phyloP scores from a whole-genome alignment of 768 basidiomycete species.

The Termitomyces bulborhizus region DNA sequence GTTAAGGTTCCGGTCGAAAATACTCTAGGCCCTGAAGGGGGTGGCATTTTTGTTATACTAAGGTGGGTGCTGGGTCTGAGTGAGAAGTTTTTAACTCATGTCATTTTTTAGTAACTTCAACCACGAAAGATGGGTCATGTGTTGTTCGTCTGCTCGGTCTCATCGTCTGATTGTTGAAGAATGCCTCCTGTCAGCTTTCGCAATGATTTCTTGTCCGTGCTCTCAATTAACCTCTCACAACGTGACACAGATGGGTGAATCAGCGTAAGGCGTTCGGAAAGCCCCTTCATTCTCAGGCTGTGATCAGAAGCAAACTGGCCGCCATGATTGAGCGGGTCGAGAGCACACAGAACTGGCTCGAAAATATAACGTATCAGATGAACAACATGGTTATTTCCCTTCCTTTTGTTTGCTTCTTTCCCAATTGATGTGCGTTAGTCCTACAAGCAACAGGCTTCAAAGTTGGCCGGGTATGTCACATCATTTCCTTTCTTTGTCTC shows the following conservation, averaged over 20 bases:
- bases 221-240: background rate
- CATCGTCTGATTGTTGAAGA: constrained; percentile 56
- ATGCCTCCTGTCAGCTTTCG: constrained; percentile 39
- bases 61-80: constrained; percentile 23
- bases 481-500: background rate
- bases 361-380: constrained; percentile 84
- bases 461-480: constrained; percentile 60
- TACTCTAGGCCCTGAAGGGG: constrained; percentile 74
- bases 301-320: constrained; percentile 86
- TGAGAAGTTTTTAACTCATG: background rate
- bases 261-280: constrained; percentile 92
- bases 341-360: constrained; percentile 78
- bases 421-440: constrained; percentile 24
- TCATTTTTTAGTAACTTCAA: constrained; percentile 69
- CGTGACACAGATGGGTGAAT: constrained; percentile 58
- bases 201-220: too few relatives aligned
- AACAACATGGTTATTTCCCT: constrained; percentile 55
- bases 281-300: constrained; percentile 75
- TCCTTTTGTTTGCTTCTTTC: background rate
- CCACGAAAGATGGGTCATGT: constrained; percentile 93
- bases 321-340: constrained; percentile 61
- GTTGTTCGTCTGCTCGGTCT: constrained; percentile 58
- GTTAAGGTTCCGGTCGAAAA: constrained; percentile 83
- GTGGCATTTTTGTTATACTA: constrained; percentile 51
- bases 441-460: constrained; percentile 70